Conservation (phyloP, 352 stramenopile genomes). For the Globisporangium spinosum region DNA sequence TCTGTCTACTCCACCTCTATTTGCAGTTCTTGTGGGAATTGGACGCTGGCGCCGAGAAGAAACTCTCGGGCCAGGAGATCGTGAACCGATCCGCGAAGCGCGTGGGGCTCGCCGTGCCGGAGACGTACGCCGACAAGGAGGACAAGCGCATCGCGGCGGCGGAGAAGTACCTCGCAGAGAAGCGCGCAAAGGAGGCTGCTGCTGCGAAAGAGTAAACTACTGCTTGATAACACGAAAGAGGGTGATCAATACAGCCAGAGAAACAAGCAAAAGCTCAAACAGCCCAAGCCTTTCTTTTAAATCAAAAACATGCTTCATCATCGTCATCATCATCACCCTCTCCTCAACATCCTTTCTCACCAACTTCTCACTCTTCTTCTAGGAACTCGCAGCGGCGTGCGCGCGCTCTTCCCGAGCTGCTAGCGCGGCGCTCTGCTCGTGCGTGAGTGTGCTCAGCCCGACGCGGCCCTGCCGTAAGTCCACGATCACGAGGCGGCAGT, state of each 20-base stretch:
- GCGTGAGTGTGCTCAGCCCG: conserved; percentile 48
- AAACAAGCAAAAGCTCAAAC: background rate
- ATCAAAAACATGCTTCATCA: conserved; percentile 10
- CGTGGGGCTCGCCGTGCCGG: conserved; percentile 71
- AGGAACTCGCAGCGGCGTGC: conserved; percentile 35
- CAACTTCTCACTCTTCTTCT: conserved; percentile 11
- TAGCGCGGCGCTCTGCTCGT: conserved; percentile 33
- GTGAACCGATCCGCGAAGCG: conserved; percentile 71
- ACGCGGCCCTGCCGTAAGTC: conserved; percentile 68
- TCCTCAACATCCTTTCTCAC: background rate
- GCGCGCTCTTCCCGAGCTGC: conserved; percentile 44
- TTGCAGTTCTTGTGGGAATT: conserved; percentile 64
- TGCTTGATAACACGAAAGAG: background rate
- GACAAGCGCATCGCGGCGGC: conserved; percentile 42
- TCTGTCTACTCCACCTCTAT: conserved; percentile 1
- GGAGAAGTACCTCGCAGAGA: conserved; percentile 55
- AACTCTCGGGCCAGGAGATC: conserved; percentile 64
- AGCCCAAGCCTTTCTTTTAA: conserved; percentile 9
- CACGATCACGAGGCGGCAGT: conserved; percentile 67
- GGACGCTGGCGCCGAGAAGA: conserved; percentile 66
- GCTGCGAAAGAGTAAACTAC: background rate
- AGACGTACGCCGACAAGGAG: conserved; percentile 64
- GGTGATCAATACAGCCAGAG: background rate
- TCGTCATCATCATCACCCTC: background rate
- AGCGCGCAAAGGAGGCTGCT: conserved; percentile 37